Evolutionary conservation across 2,329 filamentous ascomycete species (phyloP).

Genomic region (Tolypocladium pustulatum): DNA sequence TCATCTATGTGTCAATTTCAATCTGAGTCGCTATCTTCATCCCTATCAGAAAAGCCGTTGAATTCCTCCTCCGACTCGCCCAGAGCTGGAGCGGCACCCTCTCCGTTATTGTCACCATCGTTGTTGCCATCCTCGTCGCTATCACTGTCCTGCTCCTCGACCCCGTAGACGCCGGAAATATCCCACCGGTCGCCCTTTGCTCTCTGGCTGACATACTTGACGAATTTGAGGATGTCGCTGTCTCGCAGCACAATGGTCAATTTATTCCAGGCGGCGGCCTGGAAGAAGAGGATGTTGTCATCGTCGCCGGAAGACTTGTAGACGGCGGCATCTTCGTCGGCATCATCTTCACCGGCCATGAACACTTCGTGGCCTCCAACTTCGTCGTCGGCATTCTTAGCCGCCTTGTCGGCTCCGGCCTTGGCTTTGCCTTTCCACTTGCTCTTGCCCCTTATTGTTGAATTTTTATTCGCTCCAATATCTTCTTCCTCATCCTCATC

Average conservation of each 20-base stretch:
- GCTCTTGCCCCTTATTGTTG: slow-evolving; percentile 24
- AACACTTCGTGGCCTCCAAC: slow-evolving; percentile 80
- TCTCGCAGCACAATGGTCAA: slow-evolving; percentile 86
- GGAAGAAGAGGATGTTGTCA: slow-evolving; percentile 55
- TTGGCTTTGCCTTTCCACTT: slow-evolving; percentile 19
- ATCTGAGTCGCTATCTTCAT: slow-evolving; percentile 26
- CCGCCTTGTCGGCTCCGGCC: slow-evolving; percentile 19
- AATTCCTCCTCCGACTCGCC: slow-evolving; percentile 44
- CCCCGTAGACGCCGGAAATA: slow-evolving; percentile 67
- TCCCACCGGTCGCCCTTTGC: slow-evolving; percentile 92
- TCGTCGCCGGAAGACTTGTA: slow-evolving; percentile 76
- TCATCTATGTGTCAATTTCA: slow-evolving; percentile 5
- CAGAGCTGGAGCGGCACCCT: slow-evolving; percentile 16
- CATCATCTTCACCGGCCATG: slow-evolving; percentile 78
- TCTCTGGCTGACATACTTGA: slow-evolving; percentile 82
- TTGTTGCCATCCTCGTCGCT: slow-evolving; percentile 29
- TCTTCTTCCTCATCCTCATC: slow-evolving; percentile 40
- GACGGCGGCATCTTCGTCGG: slow-evolving; percentile 67
- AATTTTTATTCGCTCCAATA: slow-evolving; percentile 20
- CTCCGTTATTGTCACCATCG: slow-evolving; percentile 22
- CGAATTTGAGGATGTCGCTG: slow-evolving; percentile 76
- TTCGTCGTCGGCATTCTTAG: slow-evolving; percentile 34
- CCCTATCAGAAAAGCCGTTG: slow-evolving; percentile 41
- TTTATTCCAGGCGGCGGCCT: slow-evolving; percentile 70
- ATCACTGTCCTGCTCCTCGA: slow-evolving; percentile 45